Base-by-base conservation (phyloP, 106 monocot genomes). In the Apostasia shenzhenica region DNA sequence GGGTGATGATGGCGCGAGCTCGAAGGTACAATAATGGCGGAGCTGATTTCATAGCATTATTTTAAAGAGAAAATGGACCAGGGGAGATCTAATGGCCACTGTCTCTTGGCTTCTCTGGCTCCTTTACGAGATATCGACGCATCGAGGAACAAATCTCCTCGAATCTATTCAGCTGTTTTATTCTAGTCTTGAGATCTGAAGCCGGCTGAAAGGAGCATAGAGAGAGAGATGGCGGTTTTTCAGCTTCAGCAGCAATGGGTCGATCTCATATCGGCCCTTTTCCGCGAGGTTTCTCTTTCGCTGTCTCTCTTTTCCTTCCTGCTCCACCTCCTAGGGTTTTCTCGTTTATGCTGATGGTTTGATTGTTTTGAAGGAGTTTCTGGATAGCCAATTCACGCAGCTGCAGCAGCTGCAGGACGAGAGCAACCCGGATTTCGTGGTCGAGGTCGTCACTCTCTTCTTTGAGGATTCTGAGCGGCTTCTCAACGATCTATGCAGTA, bases 371-470 rank as follows among this genome's bases (percentile, higher is more conserved):
- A 53, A 88, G 91, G 91, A 80, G 2, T 72, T 79, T 72, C 67
- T 87, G 61, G 87, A 87, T 48, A 71, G 63, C 5, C 91, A 91
- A 73, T 91, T 84, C 75, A 71, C 45, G 55, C 81, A 91, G 74
- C 76, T 91, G 44, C 87, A 82, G 80, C 68, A 72, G 54, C 70
- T 88, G 73, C 79, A 87, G 65, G 91, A 91, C 41, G 84, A 75
- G 59, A 77, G 72, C 75, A 75, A 59, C 70, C 91, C 87, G 1
- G 78, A 79, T 14, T 91, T 91, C 53, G 77, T 85, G 0, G 5
- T 38, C 0, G 87, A 91, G 58, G 91, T 91, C 11, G 80, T 82
- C 8, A 70, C 82, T 14, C 75, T 88, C 42, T 91, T 88, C 76
- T 88, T 78, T 38, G 70, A 73, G 2, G 87, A 91, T 44, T 77